phyloP scores from a whole-genome alignment of 768 basidiomycete genomes.

The Auriscalpium vulgare region DNA sequence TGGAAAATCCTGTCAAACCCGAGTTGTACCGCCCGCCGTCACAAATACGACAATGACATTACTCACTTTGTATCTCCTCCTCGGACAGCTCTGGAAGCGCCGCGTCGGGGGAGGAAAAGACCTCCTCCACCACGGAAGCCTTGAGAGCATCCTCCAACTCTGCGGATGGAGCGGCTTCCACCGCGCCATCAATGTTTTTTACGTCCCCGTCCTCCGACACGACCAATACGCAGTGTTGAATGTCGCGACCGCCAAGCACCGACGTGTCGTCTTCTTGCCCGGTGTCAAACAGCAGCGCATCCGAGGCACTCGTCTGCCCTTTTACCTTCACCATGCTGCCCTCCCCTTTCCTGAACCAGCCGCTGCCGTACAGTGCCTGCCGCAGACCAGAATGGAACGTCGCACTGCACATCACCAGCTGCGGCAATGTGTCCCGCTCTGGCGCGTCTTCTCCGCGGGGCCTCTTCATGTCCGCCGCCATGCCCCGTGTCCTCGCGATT shows the following conservation, averaged over 20 bases:
- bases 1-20: slow-evolving; percentile 32
- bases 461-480: slow-evolving; percentile 24
- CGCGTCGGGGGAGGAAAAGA: neutral
- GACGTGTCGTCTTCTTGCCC: neutral
- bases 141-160: slow-evolving; percentile 17
- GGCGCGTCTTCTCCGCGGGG: neutral
- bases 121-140: slow-evolving; percentile 10
- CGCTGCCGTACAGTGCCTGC: slow-evolving; percentile 45
- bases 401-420: slow-evolving; percentile 64
- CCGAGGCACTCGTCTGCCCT: neutral
- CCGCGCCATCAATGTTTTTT: slow-evolving; percentile 47
- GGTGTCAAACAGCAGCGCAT: neutral
- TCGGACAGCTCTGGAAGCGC: slow-evolving; percentile 4
- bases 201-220: slow-evolving; percentile 46
- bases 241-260: slow-evolving; percentile 7
- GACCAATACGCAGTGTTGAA: slow-evolving; percentile 53
- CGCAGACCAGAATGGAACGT: slow-evolving; percentile 52
- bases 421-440: slow-evolving; percentile 31
- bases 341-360: slow-evolving; percentile 39
- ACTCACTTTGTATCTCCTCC: slow-evolving; percentile 6
- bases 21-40: neutral
- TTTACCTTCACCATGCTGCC: slow-evolving; percentile 16
- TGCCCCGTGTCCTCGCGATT: slow-evolving; percentile 9
- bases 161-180: slow-evolving; percentile 16
- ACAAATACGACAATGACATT: neutral